Conservation (phyloP, 2,329 filamentous ascomycete genomes). For the Colletotrichum eleusines region DNA sequence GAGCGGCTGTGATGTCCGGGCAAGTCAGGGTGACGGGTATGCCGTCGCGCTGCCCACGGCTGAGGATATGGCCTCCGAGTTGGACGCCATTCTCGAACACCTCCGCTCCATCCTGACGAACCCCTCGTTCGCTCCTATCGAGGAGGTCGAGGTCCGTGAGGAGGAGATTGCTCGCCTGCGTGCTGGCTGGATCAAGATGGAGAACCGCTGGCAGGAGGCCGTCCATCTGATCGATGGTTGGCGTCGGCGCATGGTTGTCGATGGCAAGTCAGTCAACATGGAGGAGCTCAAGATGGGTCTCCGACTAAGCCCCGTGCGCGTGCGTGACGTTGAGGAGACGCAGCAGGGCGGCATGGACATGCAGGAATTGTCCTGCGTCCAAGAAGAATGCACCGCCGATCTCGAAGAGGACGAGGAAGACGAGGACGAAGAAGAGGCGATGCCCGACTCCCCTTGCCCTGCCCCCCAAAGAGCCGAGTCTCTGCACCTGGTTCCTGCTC, state of each 20-base stretch:
- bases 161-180: conserved; percentile 88
- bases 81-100: conserved; percentile 83
- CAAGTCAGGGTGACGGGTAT: conserved; percentile 46
- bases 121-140: conserved; percentile 94
- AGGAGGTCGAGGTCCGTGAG: conserved; percentile 93
- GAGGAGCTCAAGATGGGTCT: conserved; percentile 77
- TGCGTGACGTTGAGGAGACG: conserved; percentile 64
- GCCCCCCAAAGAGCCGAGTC: conserved; percentile 49
- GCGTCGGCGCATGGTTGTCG: conserved; percentile 82
- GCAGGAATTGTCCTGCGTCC: conserved; percentile 52
- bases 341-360: conserved; percentile 52
- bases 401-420: conserved; percentile 55
- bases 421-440: conserved; percentile 30
- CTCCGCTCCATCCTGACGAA: conserved; percentile 89
- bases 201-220: conserved; percentile 89
- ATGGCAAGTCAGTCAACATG: conserved; percentile 76
- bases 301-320: conserved; percentile 69
- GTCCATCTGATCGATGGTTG: conserved; percentile 92
- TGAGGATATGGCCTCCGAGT: conserved; percentile 78
- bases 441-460: conserved; percentile 47
- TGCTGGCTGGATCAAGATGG: conserved; percentile 93
- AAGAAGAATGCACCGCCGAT: conserved; percentile 53
- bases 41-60: conserved; percentile 52
- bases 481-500: conserved; percentile 56
- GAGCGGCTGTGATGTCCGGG: conserved; percentile 64